Evolutionary conservation across 169 alveolate genomes (phyloP).

Genomic region (Plasmodium malariae): DNA sequence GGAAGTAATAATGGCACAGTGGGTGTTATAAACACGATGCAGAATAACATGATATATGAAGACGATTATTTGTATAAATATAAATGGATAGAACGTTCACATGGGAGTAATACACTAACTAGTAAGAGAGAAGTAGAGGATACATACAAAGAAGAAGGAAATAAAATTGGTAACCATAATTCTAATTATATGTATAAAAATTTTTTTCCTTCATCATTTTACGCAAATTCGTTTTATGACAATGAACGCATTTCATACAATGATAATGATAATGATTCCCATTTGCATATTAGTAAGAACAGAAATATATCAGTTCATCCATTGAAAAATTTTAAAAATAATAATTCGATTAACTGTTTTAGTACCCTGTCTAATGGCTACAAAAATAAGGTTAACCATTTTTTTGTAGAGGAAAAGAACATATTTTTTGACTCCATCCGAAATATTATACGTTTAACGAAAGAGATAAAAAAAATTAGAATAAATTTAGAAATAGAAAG

Average conservation of each 20-base stretch:
- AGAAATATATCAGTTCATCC: background rate
- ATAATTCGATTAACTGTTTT: too few species aligned
- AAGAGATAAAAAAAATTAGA: constrained; percentile 45
- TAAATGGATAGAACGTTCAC: background rate
- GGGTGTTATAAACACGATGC: background rate
- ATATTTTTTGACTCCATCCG: constrained; percentile 48
- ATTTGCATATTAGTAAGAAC: background rate
- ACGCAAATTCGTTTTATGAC: too few species aligned
- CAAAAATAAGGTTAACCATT: too few species aligned
- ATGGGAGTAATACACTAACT: background rate
- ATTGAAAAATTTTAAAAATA: background rate
- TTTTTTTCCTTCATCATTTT: background rate
- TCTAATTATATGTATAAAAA: too few species aligned
- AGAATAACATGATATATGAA: too few species aligned
- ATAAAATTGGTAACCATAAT: background rate
- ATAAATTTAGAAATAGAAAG: constrained; percentile 25
- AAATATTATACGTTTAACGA: constrained; percentile 38
- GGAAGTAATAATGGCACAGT: background rate
- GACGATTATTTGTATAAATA: background rate
- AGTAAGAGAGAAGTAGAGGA: background rate
- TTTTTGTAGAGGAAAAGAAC: constrained; percentile 24
- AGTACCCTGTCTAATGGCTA: too few species aligned
- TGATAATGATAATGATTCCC: too few species aligned
- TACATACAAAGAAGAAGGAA: background rate
- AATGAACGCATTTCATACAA: too few species aligned